A percentile compares a stretch with the other conserved stretches of the same genome.
These are phyloP conservation scores for Collybiopsis confluens DNA, from an alignment of 768 basidiomycete species.

Conservation along the genomic window DNA sequence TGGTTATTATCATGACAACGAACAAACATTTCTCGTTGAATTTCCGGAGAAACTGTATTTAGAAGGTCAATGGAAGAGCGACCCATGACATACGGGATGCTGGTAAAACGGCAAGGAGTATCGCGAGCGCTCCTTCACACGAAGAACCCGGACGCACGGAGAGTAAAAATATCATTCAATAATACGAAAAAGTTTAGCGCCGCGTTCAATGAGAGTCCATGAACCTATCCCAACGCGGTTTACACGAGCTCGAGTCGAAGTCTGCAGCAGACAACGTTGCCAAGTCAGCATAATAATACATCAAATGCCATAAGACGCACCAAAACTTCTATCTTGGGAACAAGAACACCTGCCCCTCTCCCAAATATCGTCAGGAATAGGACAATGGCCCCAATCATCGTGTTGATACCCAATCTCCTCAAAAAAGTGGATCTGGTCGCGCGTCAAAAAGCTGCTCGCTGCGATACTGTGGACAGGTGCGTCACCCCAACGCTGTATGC, in stretches of 20 bases:
- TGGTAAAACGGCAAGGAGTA: too few relatives aligned
- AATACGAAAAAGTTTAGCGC: too few relatives aligned
- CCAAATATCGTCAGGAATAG: constrained; percentile 39
- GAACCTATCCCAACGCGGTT: constrained; percentile 3
- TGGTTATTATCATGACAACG: too few relatives aligned
- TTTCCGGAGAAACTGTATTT: too few relatives aligned
- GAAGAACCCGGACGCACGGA: too few relatives aligned
- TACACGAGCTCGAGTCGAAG: constrained; percentile 1
- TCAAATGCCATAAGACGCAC: constrained; percentile 31
- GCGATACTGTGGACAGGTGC: constrained; percentile 58
- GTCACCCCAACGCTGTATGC: constrained; percentile 26
- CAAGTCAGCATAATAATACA: background rate
- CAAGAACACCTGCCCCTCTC: constrained; percentile 60
- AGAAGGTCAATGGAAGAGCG: too few relatives aligned
- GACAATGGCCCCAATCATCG: constrained; percentile 58
- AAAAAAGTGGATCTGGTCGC: constrained; percentile 61
- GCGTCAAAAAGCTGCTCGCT: constrained; percentile 45
- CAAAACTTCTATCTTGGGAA: constrained; percentile 55
- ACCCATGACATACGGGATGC: too few relatives aligned
- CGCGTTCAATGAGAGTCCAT: too few relatives aligned
- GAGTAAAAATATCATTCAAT: too few relatives aligned
- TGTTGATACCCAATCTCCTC: constrained; percentile 65
- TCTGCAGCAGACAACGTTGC: background rate
- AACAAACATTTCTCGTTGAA: too few relatives aligned
- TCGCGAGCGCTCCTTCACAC: too few relatives aligned